These are phyloP conservation scores for Xerocomus brunneocitrinus DNA, from an alignment of 768 basidiomycete genomes.

Conservation along the genomic window DNA sequence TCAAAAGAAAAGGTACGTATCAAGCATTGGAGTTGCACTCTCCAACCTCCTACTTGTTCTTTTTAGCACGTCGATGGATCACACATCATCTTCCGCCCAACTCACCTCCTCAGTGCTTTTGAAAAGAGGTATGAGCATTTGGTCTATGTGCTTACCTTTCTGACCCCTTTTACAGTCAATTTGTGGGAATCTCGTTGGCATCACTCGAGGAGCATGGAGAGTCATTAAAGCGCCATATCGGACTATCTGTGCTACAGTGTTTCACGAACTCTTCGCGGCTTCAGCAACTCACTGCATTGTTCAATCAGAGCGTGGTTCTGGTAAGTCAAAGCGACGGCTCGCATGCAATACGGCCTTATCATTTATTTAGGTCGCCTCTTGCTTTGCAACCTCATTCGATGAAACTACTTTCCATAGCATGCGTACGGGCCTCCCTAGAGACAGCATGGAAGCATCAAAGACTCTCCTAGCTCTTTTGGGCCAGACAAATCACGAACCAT, in stretches of 20 bases:
- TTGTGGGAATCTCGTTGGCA: conserved; percentile 36
- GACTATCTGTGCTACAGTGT: conserved; percentile 38
- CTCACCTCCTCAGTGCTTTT: conserved; percentile 35
- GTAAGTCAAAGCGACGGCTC: conserved; percentile 30
- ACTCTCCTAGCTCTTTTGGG: conserved; percentile 31
- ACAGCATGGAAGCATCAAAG: conserved; percentile 17
- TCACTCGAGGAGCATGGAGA: conserved; percentile 37
- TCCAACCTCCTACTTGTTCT: conserved; percentile 1
- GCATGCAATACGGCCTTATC: conserved; percentile 3
- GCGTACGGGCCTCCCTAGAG: conserved; percentile 2
- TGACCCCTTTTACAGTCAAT: conserved; percentile 35
- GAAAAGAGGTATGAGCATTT: conserved; percentile 36
- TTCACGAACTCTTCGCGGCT: conserved; percentile 35
- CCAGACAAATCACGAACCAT: conserved; percentile 29
- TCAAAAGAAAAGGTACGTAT: conserved; percentile 8
- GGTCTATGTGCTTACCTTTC: neutral
- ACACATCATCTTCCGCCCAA: conserved; percentile 42
- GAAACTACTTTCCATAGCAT: conserved; percentile 14
- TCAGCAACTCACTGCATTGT: conserved; percentile 38
- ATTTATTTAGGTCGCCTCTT: conserved; percentile 37
- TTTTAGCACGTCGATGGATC: conserved; percentile 31
- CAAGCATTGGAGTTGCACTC: neutral
- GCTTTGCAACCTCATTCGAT: conserved; percentile 42
- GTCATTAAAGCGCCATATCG: conserved; percentile 36
- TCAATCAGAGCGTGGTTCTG: conserved; percentile 38